Evolutionary conservation across 1,284 basidiomycete species (phyloP), one percentile per base, ranked within the genome.

Genomic region (Apiotrichum laibachii): DNA sequence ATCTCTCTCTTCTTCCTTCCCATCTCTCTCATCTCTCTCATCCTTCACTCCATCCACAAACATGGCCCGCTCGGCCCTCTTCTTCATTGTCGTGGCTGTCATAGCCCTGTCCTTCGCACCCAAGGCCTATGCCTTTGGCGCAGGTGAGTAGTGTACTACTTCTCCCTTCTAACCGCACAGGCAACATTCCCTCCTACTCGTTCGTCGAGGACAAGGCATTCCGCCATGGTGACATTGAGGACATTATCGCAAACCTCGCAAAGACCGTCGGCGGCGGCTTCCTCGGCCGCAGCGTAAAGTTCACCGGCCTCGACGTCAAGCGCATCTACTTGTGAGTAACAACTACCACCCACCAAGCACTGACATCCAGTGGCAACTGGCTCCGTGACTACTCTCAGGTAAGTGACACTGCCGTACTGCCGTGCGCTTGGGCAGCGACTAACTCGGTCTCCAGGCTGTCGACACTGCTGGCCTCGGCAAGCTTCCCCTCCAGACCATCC

Each of bases 391-490:
- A 90, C 72, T 88, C 64, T 51, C 67, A 67, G 78, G 77, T 67
- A 18, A 52, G n/a, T 45, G 8, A 46, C 42, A 12, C 22, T 16
- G 22, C 45, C 31, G n/a, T 7, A 31, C 7, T 7, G 26, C 26
- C 26, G 26, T 31, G 26, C 26, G 26, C 26, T 31, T 3, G 4
- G 26, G 7, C 26, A 31, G 26, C 26, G 26, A 31, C 26, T 31
- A 31, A 31, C 26, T 31, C 26, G 26, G n/a, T n/a, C n/a, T 21
- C 58, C 57, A 91, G 83, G 92, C 91, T 0, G 86, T 93, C 47
- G 92, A 94, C 78, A 88, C 93, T 50, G 88, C 88, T 4, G 81
- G 85, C 16, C 78, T 92, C 51, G 86, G 89, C 78, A 91, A 92
- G 77, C 72, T 77, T 35, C 76, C 77, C 37, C 81, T 85, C 0